Evolutionary conservation across 768 basidiomycete genomes (phyloP), one percentile per base, ranked within the genome.

Genomic region (Sarcomyxa edulis): DNA sequence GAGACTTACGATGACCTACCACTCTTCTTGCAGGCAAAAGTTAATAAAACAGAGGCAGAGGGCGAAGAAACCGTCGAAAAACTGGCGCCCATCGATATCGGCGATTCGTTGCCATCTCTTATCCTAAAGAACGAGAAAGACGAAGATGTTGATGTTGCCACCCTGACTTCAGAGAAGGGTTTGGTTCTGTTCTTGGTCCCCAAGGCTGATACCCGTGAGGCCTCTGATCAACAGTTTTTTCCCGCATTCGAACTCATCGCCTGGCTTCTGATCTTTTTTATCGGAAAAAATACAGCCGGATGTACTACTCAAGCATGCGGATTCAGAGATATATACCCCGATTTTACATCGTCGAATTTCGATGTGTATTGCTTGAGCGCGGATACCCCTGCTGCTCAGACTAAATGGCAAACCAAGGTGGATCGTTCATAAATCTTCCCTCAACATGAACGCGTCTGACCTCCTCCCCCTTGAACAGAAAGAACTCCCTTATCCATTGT

Each of bases 231-330:
- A n/a, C 15, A 28, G 20, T 19, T 39, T 45, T 37, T 15, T 11
- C 23, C 48, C 25, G 38, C 7, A 16, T 26, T 39, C 26, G 21
- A 6, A 15, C 23, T 32, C 21, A 7, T 15, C 8, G 19, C 16
- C 16, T n/a, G 20, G 5, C 26, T 32, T 11, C 28, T 24, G 11
- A 18, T 15, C 8, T 30, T 42, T 37, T 33, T n/a, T n/a, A n/a
- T n/a, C n/a, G n/a, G n/a, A n/a, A n/a, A 34, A 19, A 31, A 15
- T 35, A 7, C 44, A 88, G 86, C 85, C 37, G 92, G 94, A 22
- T 96, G 94, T 64, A 97, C 92, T 3, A 82, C 65, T 24, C 93
- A 97, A 58, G 93, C 94, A 0, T 97, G 94, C 55, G 86, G 82
- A 4, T 98, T 87, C 71, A 74, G 91, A 14, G 93, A 97, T 55